These are phyloP conservation scores for Phoma herbarum DNA, from an alignment of 2,329 filamentous ascomycete species.

Conservation along the genomic window DNA sequence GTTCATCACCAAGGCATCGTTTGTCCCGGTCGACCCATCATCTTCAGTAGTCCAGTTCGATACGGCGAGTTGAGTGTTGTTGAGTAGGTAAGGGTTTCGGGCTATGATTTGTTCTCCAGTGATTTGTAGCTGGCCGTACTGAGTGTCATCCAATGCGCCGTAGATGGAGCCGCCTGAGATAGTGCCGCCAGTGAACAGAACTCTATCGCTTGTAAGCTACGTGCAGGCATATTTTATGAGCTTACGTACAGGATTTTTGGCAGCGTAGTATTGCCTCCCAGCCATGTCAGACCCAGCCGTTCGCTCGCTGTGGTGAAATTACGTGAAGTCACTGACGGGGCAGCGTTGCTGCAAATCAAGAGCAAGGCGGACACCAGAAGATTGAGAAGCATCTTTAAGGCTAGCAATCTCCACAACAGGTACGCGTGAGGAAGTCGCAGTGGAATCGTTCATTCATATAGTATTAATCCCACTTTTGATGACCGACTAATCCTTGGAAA, in stretches of 20 bases:
- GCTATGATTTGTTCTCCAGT: constrained; percentile 40
- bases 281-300: not conserved
- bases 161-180: constrained; percentile 39
- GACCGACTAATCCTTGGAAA: not conserved
- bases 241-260: constrained; percentile 1
- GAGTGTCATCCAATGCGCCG: constrained; percentile 41
- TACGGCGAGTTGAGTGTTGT: constrained; percentile 42
- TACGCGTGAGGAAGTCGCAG: too few species aligned
- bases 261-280: constrained; percentile 1
- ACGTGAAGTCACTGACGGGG: not conserved
- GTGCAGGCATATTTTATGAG: not conserved
- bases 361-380: not conserved
- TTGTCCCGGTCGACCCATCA: constrained; percentile 37
- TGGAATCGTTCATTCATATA: not conserved
- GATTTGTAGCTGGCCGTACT: constrained; percentile 39
- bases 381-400: not conserved
- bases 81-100: constrained; percentile 38
- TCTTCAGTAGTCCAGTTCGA: constrained; percentile 36
- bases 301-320: constrained; percentile 3
- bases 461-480: not conserved
- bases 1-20: constrained; percentile 43
- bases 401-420: not conserved
- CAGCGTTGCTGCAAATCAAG: not conserved
- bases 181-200: constrained; percentile 41
- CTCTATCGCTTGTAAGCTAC: constrained; percentile 20